Evolutionary conservation across 2,329 filamentous ascomycete species (phyloP).

Genomic region (Pseudogymnoascus sp.): DNA sequence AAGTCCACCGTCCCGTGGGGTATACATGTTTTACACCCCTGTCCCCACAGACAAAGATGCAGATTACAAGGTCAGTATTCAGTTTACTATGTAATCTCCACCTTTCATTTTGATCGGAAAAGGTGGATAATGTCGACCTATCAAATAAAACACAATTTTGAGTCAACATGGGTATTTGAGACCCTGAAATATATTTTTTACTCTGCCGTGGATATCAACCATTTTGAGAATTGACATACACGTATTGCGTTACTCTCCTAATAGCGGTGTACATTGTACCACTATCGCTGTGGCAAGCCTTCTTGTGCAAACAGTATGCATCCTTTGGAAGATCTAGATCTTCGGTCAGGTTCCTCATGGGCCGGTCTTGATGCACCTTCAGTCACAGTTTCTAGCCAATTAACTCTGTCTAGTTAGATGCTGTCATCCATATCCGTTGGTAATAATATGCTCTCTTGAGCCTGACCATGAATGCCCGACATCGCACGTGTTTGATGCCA

Average conservation of each 20-base stretch:
- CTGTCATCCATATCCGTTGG: not conserved
- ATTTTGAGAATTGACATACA: not conserved
- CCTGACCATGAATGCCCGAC: not conserved
- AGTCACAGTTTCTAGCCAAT: not conserved
- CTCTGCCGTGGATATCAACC: not conserved
- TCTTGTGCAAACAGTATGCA: not conserved
- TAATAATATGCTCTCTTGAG: not conserved
- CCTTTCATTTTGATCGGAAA: not conserved
- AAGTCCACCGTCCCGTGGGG: not conserved
- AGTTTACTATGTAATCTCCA: not conserved
- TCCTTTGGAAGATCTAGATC: not conserved
- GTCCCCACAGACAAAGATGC: no score
- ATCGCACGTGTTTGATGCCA: slow-evolving; percentile 1
- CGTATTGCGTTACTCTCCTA: not conserved
- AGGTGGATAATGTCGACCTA: not conserved
- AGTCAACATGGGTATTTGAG: not conserved
- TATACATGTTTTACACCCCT: no score
- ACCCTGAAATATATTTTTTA: not conserved
- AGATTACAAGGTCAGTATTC: no score
- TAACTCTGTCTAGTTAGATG: not conserved
- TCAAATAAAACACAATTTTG: not conserved
- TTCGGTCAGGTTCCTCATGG: not conserved
- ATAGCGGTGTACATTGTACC: not conserved
- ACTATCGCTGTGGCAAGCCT: not conserved
- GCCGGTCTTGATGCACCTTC: not conserved